A percentile compares a stretch with the other conserved stretches of the same genome.
phyloP scores from a whole-genome alignment of 2,329 filamentous ascomycete species.

The Clonostachys solani region DNA sequence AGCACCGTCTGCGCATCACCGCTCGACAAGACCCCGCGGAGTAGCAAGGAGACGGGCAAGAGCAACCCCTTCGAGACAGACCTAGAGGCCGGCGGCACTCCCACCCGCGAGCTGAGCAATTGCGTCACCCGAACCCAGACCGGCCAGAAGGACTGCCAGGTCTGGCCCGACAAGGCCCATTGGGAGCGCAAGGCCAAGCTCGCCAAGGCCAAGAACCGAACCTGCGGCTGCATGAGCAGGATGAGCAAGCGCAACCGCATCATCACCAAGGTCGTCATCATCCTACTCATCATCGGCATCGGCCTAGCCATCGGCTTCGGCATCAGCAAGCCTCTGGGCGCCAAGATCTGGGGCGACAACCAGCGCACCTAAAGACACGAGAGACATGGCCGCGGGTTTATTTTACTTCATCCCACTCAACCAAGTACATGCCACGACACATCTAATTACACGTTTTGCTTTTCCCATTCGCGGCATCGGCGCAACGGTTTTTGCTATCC shows the following conservation, averaged over 20 bases:
- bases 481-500: too few species aligned
- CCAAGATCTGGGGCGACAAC: slow-evolving; percentile 49
- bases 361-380: slow-evolving; percentile 7
- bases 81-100: slow-evolving; percentile 42
- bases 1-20: slow-evolving; percentile 12
- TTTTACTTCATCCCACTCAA: neutral
- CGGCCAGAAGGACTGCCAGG: slow-evolving; percentile 43
- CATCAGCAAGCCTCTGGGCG: slow-evolving; percentile 55
- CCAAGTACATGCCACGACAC: too few species aligned
- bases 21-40: slow-evolving; percentile 14
- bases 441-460: too few species aligned
- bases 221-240: slow-evolving; percentile 47
- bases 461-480: too few species aligned
- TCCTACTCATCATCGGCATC: slow-evolving; percentile 45
- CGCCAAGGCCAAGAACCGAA: slow-evolving; percentile 42
- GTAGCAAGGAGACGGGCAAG: slow-evolving; percentile 35
- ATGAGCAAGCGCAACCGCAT: slow-evolving; percentile 51
- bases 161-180: slow-evolving; percentile 57
- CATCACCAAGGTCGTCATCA: slow-evolving; percentile 48
- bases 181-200: slow-evolving; percentile 57
- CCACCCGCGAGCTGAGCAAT: slow-evolving; percentile 16
- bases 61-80: slow-evolving; percentile 55
- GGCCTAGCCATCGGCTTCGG: slow-evolving; percentile 55
- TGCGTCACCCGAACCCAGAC: slow-evolving; percentile 1
- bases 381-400: neutral